Conservation (phyloP, 169 alveolate species). For the Neospora caninum region DNA sequence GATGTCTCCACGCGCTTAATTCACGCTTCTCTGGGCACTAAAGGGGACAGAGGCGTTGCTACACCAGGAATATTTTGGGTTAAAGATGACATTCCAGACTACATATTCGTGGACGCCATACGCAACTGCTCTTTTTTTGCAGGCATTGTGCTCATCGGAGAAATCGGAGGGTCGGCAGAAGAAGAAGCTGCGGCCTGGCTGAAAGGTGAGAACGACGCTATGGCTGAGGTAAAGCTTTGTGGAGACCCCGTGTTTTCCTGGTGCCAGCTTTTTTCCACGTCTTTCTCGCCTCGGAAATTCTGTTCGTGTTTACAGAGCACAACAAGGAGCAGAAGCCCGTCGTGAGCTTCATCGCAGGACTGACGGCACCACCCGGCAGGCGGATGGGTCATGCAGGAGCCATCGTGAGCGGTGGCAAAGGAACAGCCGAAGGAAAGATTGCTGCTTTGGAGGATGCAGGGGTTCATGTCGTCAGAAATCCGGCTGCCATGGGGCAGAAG, state of each 20-base stretch:
- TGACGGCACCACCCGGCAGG: constrained; percentile 97
- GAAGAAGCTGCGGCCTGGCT: constrained; percentile 98
- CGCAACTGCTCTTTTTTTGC: background rate
- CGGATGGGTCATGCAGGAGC: constrained; percentile 99
- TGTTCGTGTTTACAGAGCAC: constrained; percentile 58
- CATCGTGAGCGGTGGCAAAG: constrained; percentile 96
- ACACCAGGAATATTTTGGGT: no score
- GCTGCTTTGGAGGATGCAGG: constrained; percentile 92
- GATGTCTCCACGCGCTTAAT: no score
- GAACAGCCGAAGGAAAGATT: constrained; percentile 95
- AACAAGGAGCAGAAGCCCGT: constrained; percentile 92
- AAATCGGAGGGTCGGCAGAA: constrained; percentile 98
- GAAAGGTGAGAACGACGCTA: constrained; percentile 70
- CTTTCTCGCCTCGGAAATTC: background rate
- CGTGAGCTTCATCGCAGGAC: constrained; percentile 97
- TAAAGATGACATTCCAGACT: no score
- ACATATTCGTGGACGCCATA: no score
- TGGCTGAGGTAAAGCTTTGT: background rate
- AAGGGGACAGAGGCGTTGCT: no score
- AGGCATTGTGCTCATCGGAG: constrained; percentile 97
- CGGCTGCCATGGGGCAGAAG: constrained; percentile 89
- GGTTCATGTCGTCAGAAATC: constrained; percentile 88
- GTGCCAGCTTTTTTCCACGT: background rate
- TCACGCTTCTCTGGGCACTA: no score
- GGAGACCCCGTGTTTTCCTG: background rate